Evolutionary conservation across 345 rosid species (phyloP), one percentile per base, ranked within the genome.

Genomic region (Ailanthus altissimus): DNA sequence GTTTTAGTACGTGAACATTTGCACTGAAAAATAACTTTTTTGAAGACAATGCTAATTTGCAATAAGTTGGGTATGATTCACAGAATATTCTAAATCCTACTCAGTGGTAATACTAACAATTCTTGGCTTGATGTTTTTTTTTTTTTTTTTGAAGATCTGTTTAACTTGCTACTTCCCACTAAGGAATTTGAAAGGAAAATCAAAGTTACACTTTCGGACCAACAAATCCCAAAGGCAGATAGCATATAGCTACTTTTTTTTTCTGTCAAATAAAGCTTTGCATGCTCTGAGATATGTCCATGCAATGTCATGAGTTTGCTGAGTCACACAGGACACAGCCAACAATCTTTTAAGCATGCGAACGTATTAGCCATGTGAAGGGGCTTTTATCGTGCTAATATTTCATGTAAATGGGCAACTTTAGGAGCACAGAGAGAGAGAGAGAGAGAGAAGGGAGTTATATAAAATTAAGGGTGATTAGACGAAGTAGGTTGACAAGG

Each of bases 401-500:
- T n/a, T 38, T 0, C 18, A 40, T 8, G 78, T 50, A 21, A 63
- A 21, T 38, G 53, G 53, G 16, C 51, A 9, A 20, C 45, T 65
- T 8, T 5, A 5, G 2, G 25, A 23, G 20, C 11, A 16, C 6
- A 47, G 32, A 57, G 42, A 53, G 45, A 18, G 77, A 10, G 51
- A 28, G 40, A 36, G 18, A 13, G 15, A 20, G 47, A 1, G 0
- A 20, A 50, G 46, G 18, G 28, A 63, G 69, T 69, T 51, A 50
- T 16, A 23, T 53, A 53, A 54, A 40, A 50, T 28, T 20, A n/a
- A 61, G 45, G 59, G 23, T 51, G 26, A 16, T 57, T 26, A 36
- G 61, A 20, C 14, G 78, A 70, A 28, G 61, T 15, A 25, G 70
- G 69, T n/a, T 77, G 81, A 75, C 50, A 72, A 79, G 77, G 77